Evolutionary conservation across 2,329 filamentous ascomycete genomes (phyloP).

Genomic region (Cladosporium sp.): DNA sequence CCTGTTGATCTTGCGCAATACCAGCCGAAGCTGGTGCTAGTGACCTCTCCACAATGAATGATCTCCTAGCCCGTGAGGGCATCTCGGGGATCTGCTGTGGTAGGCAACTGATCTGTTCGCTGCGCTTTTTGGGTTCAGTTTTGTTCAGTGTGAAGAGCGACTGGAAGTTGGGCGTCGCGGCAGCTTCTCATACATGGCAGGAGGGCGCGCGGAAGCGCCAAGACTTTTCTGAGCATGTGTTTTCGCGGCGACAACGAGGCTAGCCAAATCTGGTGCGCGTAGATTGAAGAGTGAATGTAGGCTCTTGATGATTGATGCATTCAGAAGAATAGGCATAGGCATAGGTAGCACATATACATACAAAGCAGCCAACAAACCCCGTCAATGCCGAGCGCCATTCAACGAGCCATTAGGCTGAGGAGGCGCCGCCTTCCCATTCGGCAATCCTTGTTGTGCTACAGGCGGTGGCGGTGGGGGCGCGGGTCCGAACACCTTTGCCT

Average conservation of each 20-base stretch:
- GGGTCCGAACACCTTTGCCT: constrained; percentile 33
- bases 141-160: constrained; percentile 3
- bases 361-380: constrained; percentile 5
- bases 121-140: constrained; percentile 18
- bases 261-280: no score
- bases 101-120: constrained; percentile 30
- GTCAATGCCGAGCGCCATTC: constrained; percentile 26
- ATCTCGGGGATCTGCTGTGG: constrained; percentile 14
- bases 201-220: not conserved
- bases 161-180: not conserved
- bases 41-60: constrained; percentile 25
- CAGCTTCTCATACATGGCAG: not conserved
- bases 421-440: constrained; percentile 17
- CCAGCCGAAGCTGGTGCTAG: constrained; percentile 14
- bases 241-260: no score
- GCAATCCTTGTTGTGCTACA: constrained; percentile 19
- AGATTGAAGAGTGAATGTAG: not conserved
- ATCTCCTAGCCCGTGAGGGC: not conserved
- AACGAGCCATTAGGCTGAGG: constrained; percentile 16
- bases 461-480: constrained; percentile 48
- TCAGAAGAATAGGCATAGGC: not conserved
- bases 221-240: not conserved
- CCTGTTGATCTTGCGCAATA: constrained; percentile 16
- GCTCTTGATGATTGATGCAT: not conserved
- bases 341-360: constrained; percentile 7